Conservation (phyloP, 768 basidiomycete species). For the Plicaturopsis crispa region DNA sequence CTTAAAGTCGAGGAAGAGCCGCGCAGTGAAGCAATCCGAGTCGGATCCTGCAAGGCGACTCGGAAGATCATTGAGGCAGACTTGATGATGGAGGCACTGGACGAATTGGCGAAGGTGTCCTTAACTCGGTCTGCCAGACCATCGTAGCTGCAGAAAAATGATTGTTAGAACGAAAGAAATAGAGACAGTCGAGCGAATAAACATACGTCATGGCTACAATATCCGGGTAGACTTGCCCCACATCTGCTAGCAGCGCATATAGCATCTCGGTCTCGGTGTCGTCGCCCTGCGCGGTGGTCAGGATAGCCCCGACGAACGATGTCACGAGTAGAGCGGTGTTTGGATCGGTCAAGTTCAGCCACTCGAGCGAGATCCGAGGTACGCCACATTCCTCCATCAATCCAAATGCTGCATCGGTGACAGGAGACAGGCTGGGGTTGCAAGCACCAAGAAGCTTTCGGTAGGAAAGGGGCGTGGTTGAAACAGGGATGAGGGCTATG, state of each 20-base stretch:
- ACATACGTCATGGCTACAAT: constrained; percentile 68
- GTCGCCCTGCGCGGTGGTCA: constrained; percentile 69
- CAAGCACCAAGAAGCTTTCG: constrained; percentile 58
- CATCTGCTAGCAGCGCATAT: constrained; percentile 68
- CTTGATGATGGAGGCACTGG: constrained; percentile 63
- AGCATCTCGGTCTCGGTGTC: constrained; percentile 78
- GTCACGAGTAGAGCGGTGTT: constrained; percentile 64
- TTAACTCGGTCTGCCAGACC: constrained; percentile 68
- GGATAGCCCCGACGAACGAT: constrained; percentile 70
- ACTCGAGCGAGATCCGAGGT: constrained; percentile 44
- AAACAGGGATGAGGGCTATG: constrained; percentile 67
- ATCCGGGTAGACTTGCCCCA: constrained; percentile 62
- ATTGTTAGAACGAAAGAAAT: constrained; percentile 1
- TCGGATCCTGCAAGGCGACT: constrained; percentile 51
- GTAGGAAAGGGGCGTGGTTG: constrained; percentile 49
- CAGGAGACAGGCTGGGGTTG: too few species aligned
- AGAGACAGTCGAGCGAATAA: constrained; percentile 1
- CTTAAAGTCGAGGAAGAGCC: constrained; percentile 60
- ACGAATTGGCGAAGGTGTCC: constrained; percentile 62
- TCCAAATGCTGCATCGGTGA: constrained; percentile 34
- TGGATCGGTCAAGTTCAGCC: constrained; percentile 56
- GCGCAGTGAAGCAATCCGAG: constrained; percentile 30
- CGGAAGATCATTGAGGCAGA: constrained; percentile 74
- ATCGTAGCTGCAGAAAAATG: constrained; percentile 49
- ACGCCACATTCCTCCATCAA: constrained; percentile 30